phyloP scores from a whole-genome alignment of 2,329 filamentous ascomycete genomes.

The Sclerotiophoma versabilis region DNA sequence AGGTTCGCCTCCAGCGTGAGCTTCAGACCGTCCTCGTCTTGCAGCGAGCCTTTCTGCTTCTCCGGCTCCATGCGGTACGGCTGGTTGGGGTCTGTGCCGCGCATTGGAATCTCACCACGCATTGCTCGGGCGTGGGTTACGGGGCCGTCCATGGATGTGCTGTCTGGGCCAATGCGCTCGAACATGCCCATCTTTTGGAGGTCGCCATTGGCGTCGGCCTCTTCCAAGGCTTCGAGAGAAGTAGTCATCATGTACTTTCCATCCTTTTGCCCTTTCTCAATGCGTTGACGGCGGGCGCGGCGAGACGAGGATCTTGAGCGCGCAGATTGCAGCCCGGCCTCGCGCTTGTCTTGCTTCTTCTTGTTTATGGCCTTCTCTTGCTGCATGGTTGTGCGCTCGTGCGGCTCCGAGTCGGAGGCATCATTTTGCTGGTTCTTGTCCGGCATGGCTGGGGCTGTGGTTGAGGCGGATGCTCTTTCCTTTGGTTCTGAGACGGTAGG shows the following conservation, averaged over 20 bases:
- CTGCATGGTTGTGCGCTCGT: constrained; percentile 54
- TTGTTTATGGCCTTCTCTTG: constrained; percentile 56
- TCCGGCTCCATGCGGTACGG: constrained; percentile 51
- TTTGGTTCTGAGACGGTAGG: constrained; percentile 10
- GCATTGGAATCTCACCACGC: constrained; percentile 63
- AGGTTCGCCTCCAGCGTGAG: constrained; percentile 79
- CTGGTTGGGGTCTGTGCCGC: constrained; percentile 60
- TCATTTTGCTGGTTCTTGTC: constrained; percentile 28
- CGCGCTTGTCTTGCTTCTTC: constrained; percentile 49
- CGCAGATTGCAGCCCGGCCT: constrained; percentile 50
- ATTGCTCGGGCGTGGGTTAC: constrained; percentile 62
- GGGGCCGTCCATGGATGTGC: constrained; percentile 63
- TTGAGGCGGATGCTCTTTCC: constrained; percentile 1
- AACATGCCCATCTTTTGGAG: constrained; percentile 59
- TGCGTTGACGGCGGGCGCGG: constrained; percentile 56
- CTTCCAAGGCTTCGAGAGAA: constrained; percentile 58
- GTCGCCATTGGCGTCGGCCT: constrained; percentile 60
- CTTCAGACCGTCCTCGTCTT: constrained; percentile 71
- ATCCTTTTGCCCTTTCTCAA: constrained; percentile 54
- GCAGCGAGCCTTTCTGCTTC: constrained; percentile 53
- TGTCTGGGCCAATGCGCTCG: constrained; percentile 63
- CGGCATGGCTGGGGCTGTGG: constrained; percentile 35
- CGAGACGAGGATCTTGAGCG: constrained; percentile 57
- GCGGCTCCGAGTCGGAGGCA: constrained; percentile 43
- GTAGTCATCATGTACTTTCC: constrained; percentile 62